Evolutionary conservation across 2,329 filamentous ascomycete genomes (phyloP), one percentile per base, ranked within the genome.

Genomic region (Dryadomyces sulphureus): DNA sequence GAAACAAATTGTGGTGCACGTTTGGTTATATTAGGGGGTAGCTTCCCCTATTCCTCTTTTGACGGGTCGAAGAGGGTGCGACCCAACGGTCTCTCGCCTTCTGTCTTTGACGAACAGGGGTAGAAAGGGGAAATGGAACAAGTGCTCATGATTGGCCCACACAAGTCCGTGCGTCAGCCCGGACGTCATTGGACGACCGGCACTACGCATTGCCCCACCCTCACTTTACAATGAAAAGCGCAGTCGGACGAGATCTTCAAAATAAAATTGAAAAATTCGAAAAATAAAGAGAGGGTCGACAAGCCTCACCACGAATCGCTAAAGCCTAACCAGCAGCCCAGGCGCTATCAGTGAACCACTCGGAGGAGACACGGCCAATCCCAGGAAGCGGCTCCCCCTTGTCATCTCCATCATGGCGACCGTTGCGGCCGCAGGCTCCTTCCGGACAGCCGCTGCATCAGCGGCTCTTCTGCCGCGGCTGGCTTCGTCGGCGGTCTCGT

Each of bases 71-170:
- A 35, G 30, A 34, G 43, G 41, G 41, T 30, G 46, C 46, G 41
- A 44, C 41, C 41, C 38, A 44, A 47, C 41, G 46, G 36, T 47
- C 45, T 16, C 41, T 54, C 51, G 46, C 53, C 50, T 60, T 41
- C 25, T 42, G 9, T 41, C 43, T 60, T 59, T 59, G 52, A 53
- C 62, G 61, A 38, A 25, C 44, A 47, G 43, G 47, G 46, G 46
- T 45, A 34, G 49, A 50, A 48, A 52, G 50, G 50, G 46, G 50
- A 46, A 52, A 45, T 12, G 42, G 36, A 44, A 38, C 25, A 27
- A 27, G n/a, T 22, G 41, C 14, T 7, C 21, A 7, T 50, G 42
- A 49, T 52, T 52, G 50, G 50, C 21, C 36, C n/a, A 35, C 20
- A 17, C 12, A 9, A 4, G 46, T 47, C 46, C 9, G 46, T 43